These are phyloP conservation scores for Populus alba DNA, from an alignment of 345 rosid species.

Conservation along the genomic window DNA sequence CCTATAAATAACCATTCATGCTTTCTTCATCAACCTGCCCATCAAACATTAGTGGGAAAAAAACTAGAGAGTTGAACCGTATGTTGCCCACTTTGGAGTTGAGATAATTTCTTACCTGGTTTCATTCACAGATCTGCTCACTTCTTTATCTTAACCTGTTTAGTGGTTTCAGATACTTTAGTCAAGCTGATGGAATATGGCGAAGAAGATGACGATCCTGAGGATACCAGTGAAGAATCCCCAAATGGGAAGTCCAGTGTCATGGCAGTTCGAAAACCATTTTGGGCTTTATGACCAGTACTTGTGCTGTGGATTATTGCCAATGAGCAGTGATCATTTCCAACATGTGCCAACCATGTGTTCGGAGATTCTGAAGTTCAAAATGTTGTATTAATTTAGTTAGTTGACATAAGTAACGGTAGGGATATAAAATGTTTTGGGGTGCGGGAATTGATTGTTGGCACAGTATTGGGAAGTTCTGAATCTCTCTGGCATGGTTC, in stretches of 20 bases:
- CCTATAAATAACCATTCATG: too few relatives aligned
- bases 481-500: background rate
- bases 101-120: background rate
- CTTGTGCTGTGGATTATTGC: background rate
- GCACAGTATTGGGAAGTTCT: background rate
- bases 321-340: background rate
- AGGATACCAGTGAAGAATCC: slow-evolving; percentile 38
- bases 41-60: background rate
- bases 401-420: background rate
- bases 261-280: slow-evolving; percentile 43
- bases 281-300: slow-evolving; percentile 54
- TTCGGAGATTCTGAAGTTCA: background rate
- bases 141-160: background rate
- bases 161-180: slow-evolving; percentile 61
- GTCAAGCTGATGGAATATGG: slow-evolving; percentile 81
- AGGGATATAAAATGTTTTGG: background rate
- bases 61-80: background rate
- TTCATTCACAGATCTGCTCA: background rate
- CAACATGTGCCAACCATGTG: background rate
- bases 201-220: slow-evolving; percentile 62
- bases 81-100: background rate
- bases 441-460: too few relatives aligned
- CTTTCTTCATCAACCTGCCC: too few relatives aligned
- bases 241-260: slow-evolving; percentile 12
- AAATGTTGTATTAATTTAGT: background rate